Percentiles rank a stretch among this genome's conserved stretches.
phyloP scores from a whole-genome alignment of 202 grass and related monocot genomes.

The Hordeum pubiflorum region DNA sequence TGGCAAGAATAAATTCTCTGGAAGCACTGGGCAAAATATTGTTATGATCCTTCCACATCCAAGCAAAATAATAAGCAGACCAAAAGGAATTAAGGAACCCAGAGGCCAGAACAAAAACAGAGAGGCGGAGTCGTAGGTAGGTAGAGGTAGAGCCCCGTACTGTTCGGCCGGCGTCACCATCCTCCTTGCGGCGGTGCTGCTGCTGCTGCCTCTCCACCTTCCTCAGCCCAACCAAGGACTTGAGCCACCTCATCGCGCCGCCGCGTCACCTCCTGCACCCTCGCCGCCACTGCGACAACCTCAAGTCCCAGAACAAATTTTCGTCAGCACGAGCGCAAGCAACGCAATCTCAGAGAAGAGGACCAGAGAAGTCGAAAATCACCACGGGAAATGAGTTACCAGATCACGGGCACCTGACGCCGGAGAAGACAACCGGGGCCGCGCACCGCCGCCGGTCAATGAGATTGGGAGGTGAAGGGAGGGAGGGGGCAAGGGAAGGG shows the following conservation, averaged over 20 bases:
- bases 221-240: slow-evolving; percentile 61
- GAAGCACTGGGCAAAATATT: neutral
- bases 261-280: neutral
- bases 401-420: slow-evolving; percentile 19
- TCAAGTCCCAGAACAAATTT: neutral
- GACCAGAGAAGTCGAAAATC: neutral
- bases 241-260: slow-evolving; percentile 72
- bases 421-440: neutral
- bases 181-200: slow-evolving; percentile 27
- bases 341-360: neutral
- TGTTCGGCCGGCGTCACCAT: slow-evolving; percentile 34
- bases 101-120: neutral
- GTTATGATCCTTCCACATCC: neutral
- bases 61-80: neutral
- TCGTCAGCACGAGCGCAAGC: neutral
- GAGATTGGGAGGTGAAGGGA: slow-evolving; percentile 18
- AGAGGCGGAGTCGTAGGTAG: neutral
- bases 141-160: slow-evolving; percentile 1
- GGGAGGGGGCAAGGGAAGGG: neutral
- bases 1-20: neutral
- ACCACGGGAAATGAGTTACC: neutral
- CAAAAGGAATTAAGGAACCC: neutral
- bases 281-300: neutral
- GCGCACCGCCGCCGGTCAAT: neutral
- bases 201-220: slow-evolving; percentile 51